A percentile compares a stretch with the other conserved stretches of the same genome.
Evolutionary conservation across 2,329 filamentous ascomycete species (phyloP).

Genomic region (Hypoxylon sp.): DNA sequence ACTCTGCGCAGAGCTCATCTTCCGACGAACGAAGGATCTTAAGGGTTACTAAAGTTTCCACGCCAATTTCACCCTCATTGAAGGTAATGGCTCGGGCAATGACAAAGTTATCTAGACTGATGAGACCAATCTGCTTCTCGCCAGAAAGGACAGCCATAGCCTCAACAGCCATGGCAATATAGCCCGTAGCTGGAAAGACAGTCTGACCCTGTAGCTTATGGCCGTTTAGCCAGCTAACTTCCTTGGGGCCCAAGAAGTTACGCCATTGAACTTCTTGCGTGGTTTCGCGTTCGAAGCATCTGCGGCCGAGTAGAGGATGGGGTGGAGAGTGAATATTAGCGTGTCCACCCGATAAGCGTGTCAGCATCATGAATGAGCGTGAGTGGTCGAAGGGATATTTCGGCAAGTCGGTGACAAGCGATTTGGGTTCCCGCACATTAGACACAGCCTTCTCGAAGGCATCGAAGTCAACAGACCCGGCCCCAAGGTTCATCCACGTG

Average conservation of each 20-base stretch:
- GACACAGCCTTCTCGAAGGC: too few relatives aligned
- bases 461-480: constrained; percentile 1
- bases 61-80: background rate
- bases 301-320: constrained; percentile 20
- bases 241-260: constrained; percentile 22
- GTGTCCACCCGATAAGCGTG: too few relatives aligned
- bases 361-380: too few relatives aligned
- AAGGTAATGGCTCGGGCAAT: background rate
- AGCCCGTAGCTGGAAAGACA: constrained; percentile 39
- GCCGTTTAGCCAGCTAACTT: constrained; percentile 36
- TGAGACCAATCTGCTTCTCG: background rate
- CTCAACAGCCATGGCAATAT: constrained; percentile 24
- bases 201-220: constrained; percentile 35
- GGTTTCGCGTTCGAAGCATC: too few relatives aligned
- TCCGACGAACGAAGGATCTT: too few relatives aligned
- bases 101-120: background rate
- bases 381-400: too few relatives aligned
- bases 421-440: too few relatives aligned
- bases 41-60: background rate
- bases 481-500: constrained; percentile 19
- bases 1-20: too few relatives aligned
- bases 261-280: constrained; percentile 34
- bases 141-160: background rate
- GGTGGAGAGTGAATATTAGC: constrained; percentile 6
- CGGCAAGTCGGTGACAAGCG: too few relatives aligned